Conservation (phyloP, 2,329 filamentous ascomycete genomes). For the Aspergillus pseudoviridinutans region DNA sequence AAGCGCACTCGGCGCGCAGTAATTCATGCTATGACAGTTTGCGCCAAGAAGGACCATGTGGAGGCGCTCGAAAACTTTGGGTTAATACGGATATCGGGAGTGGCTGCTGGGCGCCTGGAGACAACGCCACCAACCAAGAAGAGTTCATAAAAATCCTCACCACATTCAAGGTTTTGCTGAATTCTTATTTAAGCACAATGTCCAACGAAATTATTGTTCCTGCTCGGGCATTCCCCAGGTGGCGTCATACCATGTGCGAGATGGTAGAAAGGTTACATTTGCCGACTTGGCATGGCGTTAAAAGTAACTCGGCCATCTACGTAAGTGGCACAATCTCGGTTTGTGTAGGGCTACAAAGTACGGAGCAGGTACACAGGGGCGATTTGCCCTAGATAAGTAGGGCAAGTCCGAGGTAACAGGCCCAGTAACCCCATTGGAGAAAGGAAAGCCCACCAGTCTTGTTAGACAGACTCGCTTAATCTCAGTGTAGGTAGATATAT, state of each 20-base stretch:
- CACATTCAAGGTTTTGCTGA: background rate
- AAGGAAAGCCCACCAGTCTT: background rate
- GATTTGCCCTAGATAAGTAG: background rate
- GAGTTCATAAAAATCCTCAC: constrained; percentile 5
- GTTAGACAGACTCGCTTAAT: background rate
- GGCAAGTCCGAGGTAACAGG: background rate
- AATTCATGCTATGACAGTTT: background rate
- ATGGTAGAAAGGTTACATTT: background rate
- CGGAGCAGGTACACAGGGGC: too few relatives aligned
- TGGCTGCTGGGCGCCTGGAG: constrained; percentile 1
- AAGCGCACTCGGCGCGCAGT: background rate
- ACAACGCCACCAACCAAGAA: constrained; percentile 3
- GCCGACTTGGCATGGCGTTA: background rate
- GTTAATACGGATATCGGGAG: background rate
- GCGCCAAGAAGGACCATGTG: background rate
- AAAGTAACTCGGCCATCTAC: background rate
- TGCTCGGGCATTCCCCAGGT: background rate
- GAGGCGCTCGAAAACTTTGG: background rate
- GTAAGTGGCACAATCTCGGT: background rate
- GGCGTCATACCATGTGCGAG: background rate
- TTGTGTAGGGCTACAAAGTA: background rate
- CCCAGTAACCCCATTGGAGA: background rate
- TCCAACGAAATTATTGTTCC: background rate
- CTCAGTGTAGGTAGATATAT: background rate
- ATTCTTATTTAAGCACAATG: background rate